phyloP scores from a whole-genome alignment of 345 rosid genomes.

The Eucalyptus fibrosa region DNA sequence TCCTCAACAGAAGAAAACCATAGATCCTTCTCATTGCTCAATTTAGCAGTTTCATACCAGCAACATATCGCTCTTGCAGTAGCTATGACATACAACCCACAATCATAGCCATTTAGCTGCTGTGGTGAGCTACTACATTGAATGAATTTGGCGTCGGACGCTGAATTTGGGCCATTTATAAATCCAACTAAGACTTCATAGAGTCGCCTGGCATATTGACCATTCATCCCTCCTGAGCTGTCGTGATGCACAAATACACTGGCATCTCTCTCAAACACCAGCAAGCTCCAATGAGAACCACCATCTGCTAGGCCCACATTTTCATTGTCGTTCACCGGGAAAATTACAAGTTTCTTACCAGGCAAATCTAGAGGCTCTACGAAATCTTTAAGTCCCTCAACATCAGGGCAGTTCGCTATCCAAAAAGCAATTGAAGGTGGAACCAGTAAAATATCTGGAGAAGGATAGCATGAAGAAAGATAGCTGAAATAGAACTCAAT shows the following conservation, averaged over 20 bases:
- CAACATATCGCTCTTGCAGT: constrained; percentile 36
- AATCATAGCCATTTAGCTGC: constrained; percentile 63
- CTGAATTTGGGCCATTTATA: constrained; percentile 3
- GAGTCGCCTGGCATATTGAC: constrained; percentile 22
- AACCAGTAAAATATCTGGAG: constrained; percentile 39
- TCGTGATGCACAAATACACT: constrained; percentile 72
- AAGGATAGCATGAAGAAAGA: constrained; percentile 35
- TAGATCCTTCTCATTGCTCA: constrained; percentile 8
- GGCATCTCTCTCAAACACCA: constrained; percentile 37
- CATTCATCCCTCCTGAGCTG: constrained; percentile 35
- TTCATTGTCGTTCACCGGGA: constrained; percentile 60
- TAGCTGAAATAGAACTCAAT: constrained; percentile 78
- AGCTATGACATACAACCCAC: constrained; percentile 60
- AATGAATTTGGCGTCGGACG: constrained; percentile 13
- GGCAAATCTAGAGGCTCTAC: constrained; percentile 36
- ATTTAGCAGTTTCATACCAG: constrained; percentile 27
- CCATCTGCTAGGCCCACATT: constrained; percentile 64
- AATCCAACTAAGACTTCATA: constrained; percentile 27
- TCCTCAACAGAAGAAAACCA: constrained; percentile 62
- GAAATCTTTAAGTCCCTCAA: constrained; percentile 38
- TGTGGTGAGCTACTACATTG: constrained; percentile 44
- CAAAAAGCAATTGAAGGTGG: constrained; percentile 81
- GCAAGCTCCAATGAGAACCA: constrained; percentile 81
- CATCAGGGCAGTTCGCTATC: constrained; percentile 58
- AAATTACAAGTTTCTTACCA: constrained; percentile 41